Conservation (phyloP, 108 stramenopile genomes). For the Cyclotella sp. region DNA sequence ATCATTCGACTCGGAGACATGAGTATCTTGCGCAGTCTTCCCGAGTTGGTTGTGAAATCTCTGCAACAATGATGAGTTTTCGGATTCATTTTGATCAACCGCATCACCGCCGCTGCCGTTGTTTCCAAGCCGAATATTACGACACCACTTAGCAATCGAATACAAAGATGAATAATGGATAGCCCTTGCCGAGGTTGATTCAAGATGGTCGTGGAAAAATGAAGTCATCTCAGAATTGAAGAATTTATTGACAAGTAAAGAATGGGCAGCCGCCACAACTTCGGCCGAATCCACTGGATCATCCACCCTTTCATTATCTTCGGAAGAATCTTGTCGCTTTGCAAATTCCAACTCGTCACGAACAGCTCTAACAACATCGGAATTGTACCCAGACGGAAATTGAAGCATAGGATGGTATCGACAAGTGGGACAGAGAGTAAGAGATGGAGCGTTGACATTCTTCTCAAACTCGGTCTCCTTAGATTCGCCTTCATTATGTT, state of each 20-base stretch:
- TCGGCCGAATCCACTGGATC: constrained; percentile 25
- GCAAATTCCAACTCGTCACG: constrained; percentile 26
- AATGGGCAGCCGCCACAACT: constrained; percentile 33
- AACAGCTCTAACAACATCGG: constrained; percentile 21
- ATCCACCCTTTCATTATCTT: background rate
- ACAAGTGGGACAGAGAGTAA: constrained; percentile 45
- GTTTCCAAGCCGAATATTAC: constrained; percentile 20
- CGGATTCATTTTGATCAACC: background rate
- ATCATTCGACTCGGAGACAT: background rate
- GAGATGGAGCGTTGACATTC: constrained; percentile 16
- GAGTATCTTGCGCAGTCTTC: background rate
- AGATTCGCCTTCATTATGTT: constrained; percentile 9
- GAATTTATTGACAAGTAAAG: constrained; percentile 18
- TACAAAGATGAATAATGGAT: constrained; percentile 41
- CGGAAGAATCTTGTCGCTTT: background rate
- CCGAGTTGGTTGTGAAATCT: constrained; percentile 23
- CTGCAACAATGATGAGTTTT: constrained; percentile 31
- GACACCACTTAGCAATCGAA: constrained; percentile 51
- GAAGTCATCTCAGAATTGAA: background rate
- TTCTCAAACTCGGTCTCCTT: background rate
- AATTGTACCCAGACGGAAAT: constrained; percentile 1
- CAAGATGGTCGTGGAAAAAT: background rate
- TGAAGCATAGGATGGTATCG: constrained; percentile 40
- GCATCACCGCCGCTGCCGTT: background rate
- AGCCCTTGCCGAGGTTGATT: constrained; percentile 24